A percentile compares a stretch with the other conserved stretches of the same genome.
phyloP scores from a whole-genome alignment of 495 filamentous ascomycete genomes.

The Penicillium flavigenum region DNA sequence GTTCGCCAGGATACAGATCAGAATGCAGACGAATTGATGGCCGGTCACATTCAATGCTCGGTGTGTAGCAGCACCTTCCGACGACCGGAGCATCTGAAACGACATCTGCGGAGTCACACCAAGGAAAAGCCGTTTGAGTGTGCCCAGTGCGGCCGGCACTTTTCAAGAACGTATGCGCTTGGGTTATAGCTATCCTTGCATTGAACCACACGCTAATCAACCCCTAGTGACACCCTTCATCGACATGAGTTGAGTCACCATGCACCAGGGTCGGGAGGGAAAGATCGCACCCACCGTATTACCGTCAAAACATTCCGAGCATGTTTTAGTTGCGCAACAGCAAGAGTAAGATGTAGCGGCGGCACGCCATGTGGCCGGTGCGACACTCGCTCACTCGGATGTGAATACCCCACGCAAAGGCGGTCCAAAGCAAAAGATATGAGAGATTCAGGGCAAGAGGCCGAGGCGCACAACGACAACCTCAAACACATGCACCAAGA shows the following conservation, averaged over 20 bases:
- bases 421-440: conserved; percentile 39
- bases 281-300: conserved; percentile 42
- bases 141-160: conserved; percentile 63
- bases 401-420: conserved; percentile 50
- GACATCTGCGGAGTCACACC: conserved; percentile 69
- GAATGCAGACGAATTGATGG: conserved; percentile 23
- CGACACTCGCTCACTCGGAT: conserved; percentile 49
- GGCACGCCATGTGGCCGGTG: conserved; percentile 54
- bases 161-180: conserved; percentile 55
- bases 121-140: conserved; percentile 71
- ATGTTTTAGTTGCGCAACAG: conserved; percentile 55
- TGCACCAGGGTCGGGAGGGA: conserved; percentile 39
- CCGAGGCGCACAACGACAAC: conserved; percentile 16
- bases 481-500: conserved; percentile 3
- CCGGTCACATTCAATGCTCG: conserved; percentile 44
- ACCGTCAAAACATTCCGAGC: conserved; percentile 53
- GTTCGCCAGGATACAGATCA: conserved; percentile 7
- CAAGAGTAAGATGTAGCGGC: conserved; percentile 56
- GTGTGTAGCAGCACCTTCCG: conserved; percentile 60
- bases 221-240: conserved; percentile 52
- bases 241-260: conserved; percentile 56
- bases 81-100: conserved; percentile 68
- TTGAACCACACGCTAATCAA: not conserved
- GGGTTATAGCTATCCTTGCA: not conserved
- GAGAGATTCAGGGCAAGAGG: conserved; percentile 19